Base-by-base conservation (phyloP, 768 basidiomycete genomes). In the Phallus indusiatus region DNA sequence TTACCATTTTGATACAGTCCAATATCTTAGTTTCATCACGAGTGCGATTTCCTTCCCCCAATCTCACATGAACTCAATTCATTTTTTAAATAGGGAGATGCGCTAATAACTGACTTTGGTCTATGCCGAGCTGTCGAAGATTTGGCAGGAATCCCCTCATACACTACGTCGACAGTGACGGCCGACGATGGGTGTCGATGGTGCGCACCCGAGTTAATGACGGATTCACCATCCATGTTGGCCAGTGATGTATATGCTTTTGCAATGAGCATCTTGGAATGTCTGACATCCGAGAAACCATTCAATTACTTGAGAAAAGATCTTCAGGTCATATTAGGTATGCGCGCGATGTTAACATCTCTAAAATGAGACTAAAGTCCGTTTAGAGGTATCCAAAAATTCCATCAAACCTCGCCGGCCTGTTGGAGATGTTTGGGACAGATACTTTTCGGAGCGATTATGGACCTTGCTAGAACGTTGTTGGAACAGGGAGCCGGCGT, bases 41-140 rank as follows among this genome's bases (percentile, higher is more conserved):
- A 36, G 35, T 36, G 50, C 50, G 62, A 53, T 47, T 24, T 50
- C 3, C 11, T 34, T 59, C 34, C 54, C n/a, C 20, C 47, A 24
- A 18, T 22, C 47, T 21, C 17, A 48, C 14, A 24, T 21, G 21
- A 17, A 46, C 18, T 20, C 20, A 18, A 12, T 33, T 18, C 6
- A 16, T 22, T 37, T 18, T 35, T 60, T 56, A 28, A 36, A 5
- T 54, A 84, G 83, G 77, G 75, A 12, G 71, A 78, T 61, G 77
- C 82, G 22, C 73, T 78, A 34, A 79, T 85, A 14, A 81, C 79
- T 61, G 83, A 85, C 63, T 85, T 85, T 65, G 82, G 83, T 47
- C 78, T 84, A 71, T 79, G 83, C 17, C 82, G 81, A 64, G 71
- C 83, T 28, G 75, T 85, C 37, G 78, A 79, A 60, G 81, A 83